Evolutionary conservation across 352 stramenopile genomes (phyloP), one percentile per base, ranked within the genome.

Genomic region (Pythium dissotocum): DNA sequence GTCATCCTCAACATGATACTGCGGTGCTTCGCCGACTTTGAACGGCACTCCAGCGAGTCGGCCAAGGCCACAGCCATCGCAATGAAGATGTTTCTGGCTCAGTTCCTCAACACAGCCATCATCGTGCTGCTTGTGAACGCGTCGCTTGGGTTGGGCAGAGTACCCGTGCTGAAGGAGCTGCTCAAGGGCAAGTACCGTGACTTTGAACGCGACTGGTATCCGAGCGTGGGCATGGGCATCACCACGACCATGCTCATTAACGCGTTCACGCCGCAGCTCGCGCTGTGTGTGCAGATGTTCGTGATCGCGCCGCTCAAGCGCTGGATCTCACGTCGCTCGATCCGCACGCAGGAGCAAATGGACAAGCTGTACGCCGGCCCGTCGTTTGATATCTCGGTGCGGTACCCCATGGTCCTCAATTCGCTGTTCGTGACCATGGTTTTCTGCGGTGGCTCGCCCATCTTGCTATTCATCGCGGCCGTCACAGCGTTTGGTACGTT

Each of bases 171-270:
- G 2, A 70, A 74, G 0, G 81, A 92, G 2, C 72, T 95, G 4
- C 81, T 95, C 53, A 76, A 90, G 51, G 88, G 88, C 35, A 88
- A 93, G 55, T 96, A 83, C 67, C 73, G 32, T 2, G 88, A 96
- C 65, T 95, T 96, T 71, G 80, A 94, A 58, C 87, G 87, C 38
- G 79, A 90, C 6, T 96, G 88, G 88, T 96, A 95, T 70, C 83
- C 85, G 13, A 92, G 76, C 6, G 88, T 96, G n/a, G 88, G 88
- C 38, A 91, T 94, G 72, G 87, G 84, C 33, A 87, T 96, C 65
- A 92, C 88, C 0, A 90, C 84, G 74, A 94, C 87, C 9, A 96
- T 96, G 88, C 67, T 93, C 46, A 84, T 95, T 66, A 96, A 96
- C 69, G 82, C 86, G 0, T 70, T 94, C 28, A 70, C 84, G 24